phyloP scores from a whole-genome alignment of 768 basidiomycete genomes.

The Daedaleopsis nitida region DNA sequence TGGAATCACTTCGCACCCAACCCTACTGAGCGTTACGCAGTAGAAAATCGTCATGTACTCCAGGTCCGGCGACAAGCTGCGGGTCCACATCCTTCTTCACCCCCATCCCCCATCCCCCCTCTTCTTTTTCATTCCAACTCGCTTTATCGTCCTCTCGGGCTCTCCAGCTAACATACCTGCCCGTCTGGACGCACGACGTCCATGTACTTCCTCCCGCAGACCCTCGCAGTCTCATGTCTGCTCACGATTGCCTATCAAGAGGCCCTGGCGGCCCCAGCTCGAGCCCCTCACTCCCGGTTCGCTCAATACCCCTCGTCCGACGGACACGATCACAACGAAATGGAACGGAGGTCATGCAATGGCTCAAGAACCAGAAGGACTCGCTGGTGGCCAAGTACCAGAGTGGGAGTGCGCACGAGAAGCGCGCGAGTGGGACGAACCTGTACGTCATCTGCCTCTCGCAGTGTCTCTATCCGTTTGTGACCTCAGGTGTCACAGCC shows the following conservation, averaged over 20 bases:
- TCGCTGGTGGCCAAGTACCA: slow-evolving; percentile 33
- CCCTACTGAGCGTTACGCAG: too few relatives aligned
- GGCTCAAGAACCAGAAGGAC: slow-evolving; percentile 29
- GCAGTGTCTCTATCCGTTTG: neutral
- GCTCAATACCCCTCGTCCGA: slow-evolving; percentile 26
- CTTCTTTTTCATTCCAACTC: too few relatives aligned
- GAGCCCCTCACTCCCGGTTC: slow-evolving; percentile 1
- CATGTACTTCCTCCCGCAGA: slow-evolving; percentile 23
- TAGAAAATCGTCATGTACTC: too few relatives aligned
- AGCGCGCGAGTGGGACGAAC: slow-evolving; percentile 25
- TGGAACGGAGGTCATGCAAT: slow-evolving; percentile 5
- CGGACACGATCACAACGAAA: slow-evolving; percentile 5
- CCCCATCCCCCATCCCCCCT: too few relatives aligned
- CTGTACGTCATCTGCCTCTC: neutral
- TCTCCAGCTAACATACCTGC: too few relatives aligned
- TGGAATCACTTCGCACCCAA: too few relatives aligned
- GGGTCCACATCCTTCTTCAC: too few relatives aligned
- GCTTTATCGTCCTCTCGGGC: too few relatives aligned
- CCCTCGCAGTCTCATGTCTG: slow-evolving; percentile 19
- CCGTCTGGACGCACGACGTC: neutral
- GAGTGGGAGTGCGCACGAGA: slow-evolving; percentile 6
- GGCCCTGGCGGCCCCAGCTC: slow-evolving; percentile 23
- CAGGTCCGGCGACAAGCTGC: too few relatives aligned
- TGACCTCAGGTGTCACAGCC: slow-evolving; percentile 34
- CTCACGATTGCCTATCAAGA: slow-evolving; percentile 16